phyloP scores from a whole-genome alignment of 768 basidiomycete genomes.

The Pleurotus pulmonarius region DNA sequence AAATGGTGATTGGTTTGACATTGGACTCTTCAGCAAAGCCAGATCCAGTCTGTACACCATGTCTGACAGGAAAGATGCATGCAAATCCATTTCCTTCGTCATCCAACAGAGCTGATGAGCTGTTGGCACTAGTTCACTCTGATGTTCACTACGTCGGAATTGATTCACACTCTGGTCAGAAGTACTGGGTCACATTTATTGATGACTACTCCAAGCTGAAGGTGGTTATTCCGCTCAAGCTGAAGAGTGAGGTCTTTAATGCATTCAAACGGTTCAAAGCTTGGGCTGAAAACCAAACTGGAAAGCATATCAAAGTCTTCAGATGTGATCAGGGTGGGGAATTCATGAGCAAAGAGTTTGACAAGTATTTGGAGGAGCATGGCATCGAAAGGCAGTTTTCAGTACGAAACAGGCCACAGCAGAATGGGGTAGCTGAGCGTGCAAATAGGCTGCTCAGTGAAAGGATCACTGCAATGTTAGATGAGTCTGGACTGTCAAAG shows the following conservation, averaged over 20 bases:
- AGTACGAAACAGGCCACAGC: no score
- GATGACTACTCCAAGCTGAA: no score
- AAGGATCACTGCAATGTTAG: no score
- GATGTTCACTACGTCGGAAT: slow-evolving; percentile 11
- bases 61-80: slow-evolving; percentile 20
- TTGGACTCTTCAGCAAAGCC: no score
- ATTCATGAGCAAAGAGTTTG: slow-evolving; percentile 22
- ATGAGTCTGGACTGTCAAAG: background rate
- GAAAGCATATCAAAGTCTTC: no score
- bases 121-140: slow-evolving; percentile 16
- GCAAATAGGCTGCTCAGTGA: no score
- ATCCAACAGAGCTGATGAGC: slow-evolving; percentile 1
- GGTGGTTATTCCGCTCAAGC: slow-evolving; percentile 9
- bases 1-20: no score
- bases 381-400: slow-evolving; percentile 23
- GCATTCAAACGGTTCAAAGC: slow-evolving; percentile 24
- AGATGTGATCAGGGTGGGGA: slow-evolving; percentile 33
- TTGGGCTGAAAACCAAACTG: slow-evolving; percentile 5
- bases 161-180: background rate
- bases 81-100: slow-evolving; percentile 14
- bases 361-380: slow-evolving; percentile 16
- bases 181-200: no score
- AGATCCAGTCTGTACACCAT: background rate
- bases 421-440: no score
- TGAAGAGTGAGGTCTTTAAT: slow-evolving; percentile 20